Percentiles rank a stretch among this genome's conserved stretches.
Conservation (phyloP, 2,329 filamentous ascomycete species). For the Trichophyton benhamiae region DNA sequence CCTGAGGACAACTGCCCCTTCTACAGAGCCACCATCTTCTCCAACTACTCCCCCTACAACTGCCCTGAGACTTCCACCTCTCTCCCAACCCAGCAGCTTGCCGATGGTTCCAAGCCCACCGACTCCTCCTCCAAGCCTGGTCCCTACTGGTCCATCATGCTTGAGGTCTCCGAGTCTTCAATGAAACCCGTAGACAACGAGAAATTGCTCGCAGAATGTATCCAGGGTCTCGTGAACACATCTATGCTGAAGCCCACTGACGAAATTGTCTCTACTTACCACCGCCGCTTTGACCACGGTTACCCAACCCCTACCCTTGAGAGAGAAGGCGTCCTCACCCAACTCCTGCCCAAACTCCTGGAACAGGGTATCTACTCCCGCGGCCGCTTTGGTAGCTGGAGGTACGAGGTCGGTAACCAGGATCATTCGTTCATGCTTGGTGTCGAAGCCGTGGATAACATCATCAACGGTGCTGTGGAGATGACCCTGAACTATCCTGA, state of each 20-base stretch:
- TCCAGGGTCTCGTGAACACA: conserved; percentile 94
- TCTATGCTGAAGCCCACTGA: conserved; percentile 85
- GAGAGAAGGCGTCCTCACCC: conserved; percentile 84
- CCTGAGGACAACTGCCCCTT: conserved; percentile 97
- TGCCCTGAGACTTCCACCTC: conserved; percentile 73
- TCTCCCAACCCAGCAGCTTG: conserved; percentile 74
- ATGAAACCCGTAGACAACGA: conserved; percentile 87
- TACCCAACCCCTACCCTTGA: conserved; percentile 93
- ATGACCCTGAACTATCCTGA: conserved; percentile 93
- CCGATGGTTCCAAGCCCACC: conserved; percentile 68
- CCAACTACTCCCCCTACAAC: conserved; percentile 99
- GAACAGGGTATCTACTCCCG: conserved; percentile 86
- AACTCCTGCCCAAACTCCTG: conserved; percentile 87
- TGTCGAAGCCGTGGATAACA: conserved; percentile 83
- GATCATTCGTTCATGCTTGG: conserved; percentile 97
- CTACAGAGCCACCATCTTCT: conserved; percentile 99
- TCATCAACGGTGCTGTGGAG: conserved; percentile 79
- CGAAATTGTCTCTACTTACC: conserved; percentile 96
- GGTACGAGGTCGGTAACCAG: conserved; percentile 95
- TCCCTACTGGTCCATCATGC: conserved; percentile 99
- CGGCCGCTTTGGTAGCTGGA: conserved; percentile 94
- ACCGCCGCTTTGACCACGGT: conserved; percentile 94
- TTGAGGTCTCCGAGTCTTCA: conserved; percentile 90
- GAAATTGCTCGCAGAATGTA: conserved; percentile 77
- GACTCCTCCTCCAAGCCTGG: conserved; percentile 60